Evolutionary conservation across 169 alveolate genomes (phyloP).

Genomic region (Hepatocystis sp.): DNA sequence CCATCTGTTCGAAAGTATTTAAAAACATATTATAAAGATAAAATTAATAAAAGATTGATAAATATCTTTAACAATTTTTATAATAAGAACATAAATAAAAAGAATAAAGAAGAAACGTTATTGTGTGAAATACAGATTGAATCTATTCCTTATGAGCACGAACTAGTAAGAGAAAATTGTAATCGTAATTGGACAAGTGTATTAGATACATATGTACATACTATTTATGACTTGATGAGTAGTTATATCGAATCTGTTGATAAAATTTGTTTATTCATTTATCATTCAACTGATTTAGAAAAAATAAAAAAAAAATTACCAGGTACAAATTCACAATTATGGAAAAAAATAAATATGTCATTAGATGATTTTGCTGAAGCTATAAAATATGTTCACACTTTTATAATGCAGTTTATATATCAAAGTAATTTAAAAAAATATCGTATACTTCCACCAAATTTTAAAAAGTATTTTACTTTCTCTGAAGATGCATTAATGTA

Average conservation of each 20-base stretch:
- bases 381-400: constrained; percentile 73
- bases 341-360: constrained; percentile 76
- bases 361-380: constrained; percentile 69
- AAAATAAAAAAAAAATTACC: constrained; percentile 73
- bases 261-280: constrained; percentile 66
- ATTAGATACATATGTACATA: constrained; percentile 55
- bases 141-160: constrained; percentile 42
- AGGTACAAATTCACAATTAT: constrained; percentile 60
- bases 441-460: constrained; percentile 70
- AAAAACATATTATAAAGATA: no score
- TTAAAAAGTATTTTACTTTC: constrained; percentile 49
- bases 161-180: constrained; percentile 60
- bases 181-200: constrained; percentile 61
- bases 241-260: constrained; percentile 74
- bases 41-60: no score
- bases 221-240: constrained; percentile 73
- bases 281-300: constrained; percentile 73
- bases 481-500: constrained; percentile 45
- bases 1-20: no score
- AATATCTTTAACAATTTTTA: no score
- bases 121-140: constrained; percentile 56
- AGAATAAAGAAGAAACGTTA: constrained; percentile 22
- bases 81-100: constrained; percentile 3
- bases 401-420: constrained; percentile 53
- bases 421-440: constrained; percentile 57